These are phyloP conservation scores for Fusarium udum DNA, from an alignment of 2,329 filamentous ascomycete species.

Conservation along the genomic window DNA sequence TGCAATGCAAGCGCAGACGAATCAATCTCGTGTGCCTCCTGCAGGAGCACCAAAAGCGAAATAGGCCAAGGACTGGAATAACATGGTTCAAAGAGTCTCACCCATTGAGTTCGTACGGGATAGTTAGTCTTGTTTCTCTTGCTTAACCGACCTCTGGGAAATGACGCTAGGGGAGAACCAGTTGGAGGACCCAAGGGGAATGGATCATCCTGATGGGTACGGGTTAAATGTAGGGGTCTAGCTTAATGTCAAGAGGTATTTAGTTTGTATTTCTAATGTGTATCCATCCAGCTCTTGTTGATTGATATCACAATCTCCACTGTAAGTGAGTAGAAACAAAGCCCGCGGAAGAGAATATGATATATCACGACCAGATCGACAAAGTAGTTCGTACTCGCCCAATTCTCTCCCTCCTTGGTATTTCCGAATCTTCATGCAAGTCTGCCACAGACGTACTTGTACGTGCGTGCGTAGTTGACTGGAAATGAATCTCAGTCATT, in stretches of 20 bases:
- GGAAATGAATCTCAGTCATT: constrained; percentile 3
- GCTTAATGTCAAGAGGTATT: not conserved
- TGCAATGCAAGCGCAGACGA: constrained; percentile 21
- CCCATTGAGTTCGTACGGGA: not conserved
- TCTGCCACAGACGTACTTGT: not conserved
- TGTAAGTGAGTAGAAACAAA: not conserved
- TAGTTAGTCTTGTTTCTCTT: constrained; percentile 20
- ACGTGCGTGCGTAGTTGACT: constrained; percentile 1
- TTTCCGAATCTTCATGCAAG: constrained; percentile 12
- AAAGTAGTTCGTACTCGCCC: not conserved
- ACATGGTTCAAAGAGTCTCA: constrained; percentile 6
- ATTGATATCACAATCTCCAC: constrained; percentile 2
- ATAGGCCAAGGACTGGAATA: constrained; percentile 20
- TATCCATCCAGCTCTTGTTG: not conserved
- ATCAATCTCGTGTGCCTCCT: constrained; percentile 21
- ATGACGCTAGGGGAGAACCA: constrained; percentile 20
- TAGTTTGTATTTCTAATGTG: not conserved
- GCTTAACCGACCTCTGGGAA: constrained; percentile 20
- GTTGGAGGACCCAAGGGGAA: constrained; percentile 9
- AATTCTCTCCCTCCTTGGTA: constrained; percentile 1
- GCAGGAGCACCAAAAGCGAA: constrained; percentile 26
- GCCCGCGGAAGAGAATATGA: not conserved
- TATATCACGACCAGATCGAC: constrained; percentile 1
- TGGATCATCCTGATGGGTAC: constrained; percentile 22
- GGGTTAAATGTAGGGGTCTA: constrained; percentile 15